These are phyloP conservation scores for Bothriochloa decipiens DNA, from an alignment of 176 grass and related monocot species.

Conservation along the genomic window DNA sequence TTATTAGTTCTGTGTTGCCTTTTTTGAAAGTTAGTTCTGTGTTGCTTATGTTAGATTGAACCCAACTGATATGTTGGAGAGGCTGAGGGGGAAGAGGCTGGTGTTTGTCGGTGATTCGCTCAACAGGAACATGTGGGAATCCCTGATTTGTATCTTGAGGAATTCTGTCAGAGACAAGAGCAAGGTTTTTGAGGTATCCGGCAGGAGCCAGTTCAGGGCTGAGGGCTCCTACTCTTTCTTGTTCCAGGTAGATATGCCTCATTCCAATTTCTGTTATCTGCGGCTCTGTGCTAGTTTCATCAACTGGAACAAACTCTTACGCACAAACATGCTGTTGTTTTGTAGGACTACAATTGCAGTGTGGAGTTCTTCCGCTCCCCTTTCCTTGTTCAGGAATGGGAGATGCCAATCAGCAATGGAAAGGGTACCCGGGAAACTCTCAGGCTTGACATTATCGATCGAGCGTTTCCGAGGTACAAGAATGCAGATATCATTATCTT, in stretches of 20 bases:
- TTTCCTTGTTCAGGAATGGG: constrained; percentile 88
- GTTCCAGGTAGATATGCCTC: constrained; percentile 51
- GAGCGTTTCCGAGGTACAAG: constrained; percentile 55
- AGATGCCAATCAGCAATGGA: constrained; percentile 44
- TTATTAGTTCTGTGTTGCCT: background rate
- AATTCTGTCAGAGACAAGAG: constrained; percentile 65
- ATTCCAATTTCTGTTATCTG: background rate
- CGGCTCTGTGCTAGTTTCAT: constrained; percentile 24
- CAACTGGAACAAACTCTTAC: constrained; percentile 30
- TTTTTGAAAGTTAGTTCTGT: constrained; percentile 23
- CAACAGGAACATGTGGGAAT: constrained; percentile 99
- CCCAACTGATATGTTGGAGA: constrained; percentile 73
- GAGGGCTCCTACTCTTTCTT: constrained; percentile 79
- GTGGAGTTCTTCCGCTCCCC: constrained; percentile 89
- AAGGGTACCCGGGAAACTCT: constrained; percentile 71
- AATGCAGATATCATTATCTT: constrained; percentile 84
- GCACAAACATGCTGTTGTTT: constrained; percentile 36
- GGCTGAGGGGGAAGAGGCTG: constrained; percentile 77
- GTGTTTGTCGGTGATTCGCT: constrained; percentile 95
- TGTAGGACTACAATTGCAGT: constrained; percentile 88
- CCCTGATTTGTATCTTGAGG: constrained; percentile 76
- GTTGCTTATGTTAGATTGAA: constrained; percentile 58
- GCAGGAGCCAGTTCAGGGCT: constrained; percentile 63
- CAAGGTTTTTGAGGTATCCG: constrained; percentile 82
- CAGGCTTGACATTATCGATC: constrained; percentile 72